These are phyloP conservation scores for Hypoxylon fuscum DNA, from an alignment of 495 filamentous ascomycete genomes.

Conservation along the genomic window DNA sequence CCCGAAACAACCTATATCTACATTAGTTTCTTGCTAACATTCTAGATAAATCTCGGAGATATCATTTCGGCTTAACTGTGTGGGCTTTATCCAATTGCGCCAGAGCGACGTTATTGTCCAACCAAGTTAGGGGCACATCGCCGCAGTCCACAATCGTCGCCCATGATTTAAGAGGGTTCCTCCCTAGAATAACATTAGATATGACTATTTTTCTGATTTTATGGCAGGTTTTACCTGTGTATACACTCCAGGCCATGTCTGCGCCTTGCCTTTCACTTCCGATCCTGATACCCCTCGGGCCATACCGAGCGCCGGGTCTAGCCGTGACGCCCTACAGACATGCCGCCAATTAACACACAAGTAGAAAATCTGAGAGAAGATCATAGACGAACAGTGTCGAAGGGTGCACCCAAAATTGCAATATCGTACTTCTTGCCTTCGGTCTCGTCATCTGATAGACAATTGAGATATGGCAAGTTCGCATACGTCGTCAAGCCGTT, in stretches of 20 bases:
- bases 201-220: background rate
- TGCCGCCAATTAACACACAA: background rate
- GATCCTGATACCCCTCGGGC: conserved; percentile 82
- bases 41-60: background rate
- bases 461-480: conserved; percentile 79
- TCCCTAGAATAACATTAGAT: conserved; percentile 26
- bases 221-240: conserved; percentile 41
- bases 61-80: conserved; percentile 18
- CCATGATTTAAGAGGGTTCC: conserved; percentile 63
- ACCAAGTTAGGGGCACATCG: conserved; percentile 73
- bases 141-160: conserved; percentile 78
- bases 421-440: conserved; percentile 77
- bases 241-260: conserved; percentile 42
- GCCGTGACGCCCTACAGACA: conserved; percentile 41
- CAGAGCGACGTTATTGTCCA: conserved; percentile 78
- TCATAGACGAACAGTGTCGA: conserved; percentile 55
- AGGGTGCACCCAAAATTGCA: conserved; percentile 76
- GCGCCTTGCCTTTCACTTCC: conserved; percentile 54
- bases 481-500: conserved; percentile 81
- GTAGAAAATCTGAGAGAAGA: background rate
- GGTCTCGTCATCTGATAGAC: conserved; percentile 70
- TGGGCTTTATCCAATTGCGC: conserved; percentile 75
- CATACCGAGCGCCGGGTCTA: conserved; percentile 83
- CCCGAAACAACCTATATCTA: conserved; percentile 44
- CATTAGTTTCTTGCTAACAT: background rate